Base-by-base conservation (phyloP, 2,329 filamentous ascomycete genomes). In the Nannizzia gypsea region DNA sequence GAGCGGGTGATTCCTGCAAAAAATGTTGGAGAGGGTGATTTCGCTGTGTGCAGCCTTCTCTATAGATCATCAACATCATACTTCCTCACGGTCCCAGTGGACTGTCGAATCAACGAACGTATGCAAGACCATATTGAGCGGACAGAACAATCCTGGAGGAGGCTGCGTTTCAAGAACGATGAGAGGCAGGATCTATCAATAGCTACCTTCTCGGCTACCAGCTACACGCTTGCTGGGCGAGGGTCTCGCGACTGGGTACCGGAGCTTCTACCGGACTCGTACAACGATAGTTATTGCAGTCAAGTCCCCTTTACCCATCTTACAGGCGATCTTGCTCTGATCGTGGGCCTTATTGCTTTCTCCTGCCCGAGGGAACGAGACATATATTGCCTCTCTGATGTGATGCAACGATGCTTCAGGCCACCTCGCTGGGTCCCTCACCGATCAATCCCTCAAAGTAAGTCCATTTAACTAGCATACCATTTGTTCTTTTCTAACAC, bases 341-440 rank as follows among this genome's bases (percentile, higher is more conserved):
- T 69, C 5, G 48, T 68, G 24, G 66, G 62, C 4, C 61, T 69
- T 28, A 63, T 64, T 24, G 66, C 64, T 8, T 67, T 67, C 54
- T 63, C 66, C 3, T 59, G 58, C 15, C 55, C 56, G 13, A 57
- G 56, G 22, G 31, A 31, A 15, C 17, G 22, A 1, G 52, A 63
- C 31, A 3, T 1, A 1, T 5, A 2, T 4, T 54, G 46, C 0
- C 22, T 62, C 6, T 2, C 61, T 13, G 15, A 24, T 3, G 42
- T 58, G 3, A 64, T 65, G 28, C 13, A 44, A 24, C 17, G 1
- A 3, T 65, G 40, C 42, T 61, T 68, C 17, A 58, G 31, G 34
- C 66, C 65, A 3, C 60, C 63, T 13, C 1, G 26, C 6, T 68
- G 67, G 67, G 11, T 1, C 1, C 55, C 24, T 15, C 66, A 66